Evolutionary conservation across 495 filamentous ascomycete species (phyloP), one percentile per base, ranked within the genome.

Genomic region (Xanthoparmelia taractica): DNA sequence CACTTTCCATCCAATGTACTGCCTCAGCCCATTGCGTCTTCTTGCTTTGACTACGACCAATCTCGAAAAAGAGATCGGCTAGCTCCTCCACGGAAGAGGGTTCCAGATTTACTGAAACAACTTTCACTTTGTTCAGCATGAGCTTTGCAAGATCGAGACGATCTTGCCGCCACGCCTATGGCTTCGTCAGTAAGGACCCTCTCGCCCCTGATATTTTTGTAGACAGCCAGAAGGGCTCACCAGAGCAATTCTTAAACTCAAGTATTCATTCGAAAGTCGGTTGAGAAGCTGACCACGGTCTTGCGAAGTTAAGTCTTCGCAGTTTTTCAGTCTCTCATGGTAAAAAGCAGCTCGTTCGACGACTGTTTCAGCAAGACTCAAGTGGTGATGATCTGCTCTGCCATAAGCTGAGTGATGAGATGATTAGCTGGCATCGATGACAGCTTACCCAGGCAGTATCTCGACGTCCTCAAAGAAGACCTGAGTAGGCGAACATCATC

Each of bases 81-180:
- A 91, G 72, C n/a, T 73, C 77, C 69, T 91, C 89, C 17, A 81
- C 78, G 29, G 78, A 75, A 20, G 72, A 65, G 18, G 81, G 74
- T 58, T 86, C 80, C 12, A 81, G 73, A 5, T 70, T 62, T 6
- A 68, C 64, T 10, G 70, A 70, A 13, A 77, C 70, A 12, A 70
- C 64, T 33, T 78, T 73, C 11, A 80, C 71, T 66, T 89, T 88
- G 20, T 75, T 75, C 72, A 87, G 92, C 76, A 93, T 81, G 70
- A 88, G 84, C 59, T 94, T 88, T 13, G 90, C 89, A 37, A 95
- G 78, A 62, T 92, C 87, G 34, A 86, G 75, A 37, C 87, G 80
- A 50, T 80, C 79, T 69, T 90, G 84, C 55, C 80, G 78, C 87
- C 86, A 93, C 34, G 87, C 82, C 88, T 95, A 65, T 2, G 34